Evolutionary conservation across 2,329 filamentous ascomycete species (phyloP).

Genomic region (Colletotrichum eleusines): DNA sequence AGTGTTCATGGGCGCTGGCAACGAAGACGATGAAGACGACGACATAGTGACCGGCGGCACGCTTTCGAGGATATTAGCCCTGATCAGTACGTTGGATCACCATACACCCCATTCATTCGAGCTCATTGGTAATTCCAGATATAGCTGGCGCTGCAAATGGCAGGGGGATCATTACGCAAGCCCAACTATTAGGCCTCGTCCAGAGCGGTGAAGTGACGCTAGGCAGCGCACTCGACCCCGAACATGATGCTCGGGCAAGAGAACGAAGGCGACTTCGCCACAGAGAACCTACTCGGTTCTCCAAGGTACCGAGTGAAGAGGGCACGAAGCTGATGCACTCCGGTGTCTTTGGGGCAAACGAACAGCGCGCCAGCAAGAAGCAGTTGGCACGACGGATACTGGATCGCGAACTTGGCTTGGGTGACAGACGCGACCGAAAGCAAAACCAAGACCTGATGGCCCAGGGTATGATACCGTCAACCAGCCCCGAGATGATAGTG

Average conservation of each 20-base stretch:
- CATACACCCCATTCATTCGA: conserved; percentile 44
- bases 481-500: conserved; percentile 85
- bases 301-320: conserved; percentile 85
- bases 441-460: conserved; percentile 67
- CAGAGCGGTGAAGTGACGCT: conserved; percentile 53
- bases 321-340: conserved; percentile 84
- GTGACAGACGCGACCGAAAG: conserved; percentile 68
- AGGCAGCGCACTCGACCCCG: conserved; percentile 53
- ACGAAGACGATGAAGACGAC: conserved; percentile 41
- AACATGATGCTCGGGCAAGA: no score
- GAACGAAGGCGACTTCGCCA: conserved; percentile 52
- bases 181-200: conserved; percentile 57
- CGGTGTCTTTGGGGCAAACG: conserved; percentile 81
- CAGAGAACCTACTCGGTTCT: conserved; percentile 71
- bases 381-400: conserved; percentile 78
- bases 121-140: conserved; percentile 49
- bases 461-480: conserved; percentile 81
- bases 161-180: conserved; percentile 50
- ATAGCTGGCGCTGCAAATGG: conserved; percentile 44
- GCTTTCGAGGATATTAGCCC: conserved; percentile 18
- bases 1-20: conserved; percentile 36
- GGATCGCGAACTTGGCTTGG: conserved; percentile 84
- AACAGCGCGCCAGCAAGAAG: conserved; percentile 66
- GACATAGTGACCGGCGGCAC: conserved; percentile 36
- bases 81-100: conserved; percentile 6